A percentile compares a stretch with the other conserved stretches of the same genome.
phyloP scores from a whole-genome alignment of 2,329 filamentous ascomycete species.

The Aspergillus fijiensis region DNA sequence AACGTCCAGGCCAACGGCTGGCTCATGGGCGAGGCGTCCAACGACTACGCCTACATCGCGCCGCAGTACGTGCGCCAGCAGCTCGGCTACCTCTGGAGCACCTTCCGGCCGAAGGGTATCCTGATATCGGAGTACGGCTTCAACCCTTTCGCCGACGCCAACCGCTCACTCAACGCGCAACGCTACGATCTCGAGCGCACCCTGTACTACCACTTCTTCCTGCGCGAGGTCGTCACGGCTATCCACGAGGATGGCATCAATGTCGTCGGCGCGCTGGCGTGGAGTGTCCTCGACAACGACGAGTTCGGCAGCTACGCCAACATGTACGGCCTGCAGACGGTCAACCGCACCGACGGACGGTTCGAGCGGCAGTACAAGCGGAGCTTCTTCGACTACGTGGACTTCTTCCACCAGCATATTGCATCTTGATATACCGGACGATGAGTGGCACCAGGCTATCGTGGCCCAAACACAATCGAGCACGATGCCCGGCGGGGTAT shows the following conservation, averaged over 20 bases:
- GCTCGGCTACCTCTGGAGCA: slow-evolving; percentile 61
- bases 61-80: slow-evolving; percentile 49
- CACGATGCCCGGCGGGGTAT: no score
- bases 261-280: slow-evolving; percentile 56
- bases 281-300: slow-evolving; percentile 56
- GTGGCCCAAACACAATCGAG: no score
- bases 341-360: slow-evolving; percentile 50
- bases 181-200: slow-evolving; percentile 55
- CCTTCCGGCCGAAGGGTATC: slow-evolving; percentile 50
- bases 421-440: not conserved
- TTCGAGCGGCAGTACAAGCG: slow-evolving; percentile 55
- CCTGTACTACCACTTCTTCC: slow-evolving; percentile 55
- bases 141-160: slow-evolving; percentile 49
- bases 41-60: slow-evolving; percentile 59
- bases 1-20: slow-evolving; percentile 53
- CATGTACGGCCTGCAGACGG: slow-evolving; percentile 58
- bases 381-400: slow-evolving; percentile 59
- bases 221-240: slow-evolving; percentile 56
- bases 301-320: slow-evolving; percentile 54
- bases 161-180: slow-evolving; percentile 49
- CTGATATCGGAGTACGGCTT: slow-evolving; percentile 58
- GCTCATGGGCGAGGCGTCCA: slow-evolving; percentile 58
- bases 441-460: no score
- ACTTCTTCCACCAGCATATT: slow-evolving; percentile 39
- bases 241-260: slow-evolving; percentile 58